Base-by-base conservation (phyloP, 441 rosid species). In the Bocquillonia castaneifolia region DNA sequence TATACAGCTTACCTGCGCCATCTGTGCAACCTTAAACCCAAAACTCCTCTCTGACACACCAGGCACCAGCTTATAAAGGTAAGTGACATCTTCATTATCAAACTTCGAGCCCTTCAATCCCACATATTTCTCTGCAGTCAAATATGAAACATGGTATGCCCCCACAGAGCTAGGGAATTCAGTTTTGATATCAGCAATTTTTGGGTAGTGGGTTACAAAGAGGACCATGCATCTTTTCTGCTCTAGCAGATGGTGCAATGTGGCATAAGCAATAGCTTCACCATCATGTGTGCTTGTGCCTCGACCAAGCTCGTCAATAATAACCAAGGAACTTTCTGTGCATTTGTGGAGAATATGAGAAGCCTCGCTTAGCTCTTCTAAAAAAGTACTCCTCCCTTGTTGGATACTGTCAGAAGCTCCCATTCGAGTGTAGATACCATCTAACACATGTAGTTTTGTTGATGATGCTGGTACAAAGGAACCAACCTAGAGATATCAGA, bases 201-300 rank as follows among this genome's bases (percentile, higher is more conserved):
- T 87, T 3, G 97, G 93, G 81, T 93, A 91, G 82, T 91, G 98
- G 23, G 98, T 93, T 51, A 93, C 98, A 73, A 93, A 93, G 57
- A 93, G 96, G 74, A 82, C 87, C 86, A 86, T 69, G 83, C 96
- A 82, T 76, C 74, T 85, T 74, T 83, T 93, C 72, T 85, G 82
- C 69, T 77, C 68, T 62, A 93, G 73, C 50, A 93, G 83, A 85
- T 88, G 83, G 70, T 82, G 83, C 71, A 93, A 76, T 23, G 96
- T 83, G 48, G 98, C 96, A 81, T 88, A 87, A 32, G 98, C 97
- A 71, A 93, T 87, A 51, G 98, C 96, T 70, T 81, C 92, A 62
- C 98, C 98, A 44, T 93, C 98, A 63, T 93, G 92, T 42, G 98
- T 91, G 77, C 97, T 91, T 48, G 98, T 89, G 70, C 98, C 98